These are phyloP conservation scores for Nicotiana paniculata DNA, from an alignment of 257 asterid species.

Conservation along the genomic window DNA sequence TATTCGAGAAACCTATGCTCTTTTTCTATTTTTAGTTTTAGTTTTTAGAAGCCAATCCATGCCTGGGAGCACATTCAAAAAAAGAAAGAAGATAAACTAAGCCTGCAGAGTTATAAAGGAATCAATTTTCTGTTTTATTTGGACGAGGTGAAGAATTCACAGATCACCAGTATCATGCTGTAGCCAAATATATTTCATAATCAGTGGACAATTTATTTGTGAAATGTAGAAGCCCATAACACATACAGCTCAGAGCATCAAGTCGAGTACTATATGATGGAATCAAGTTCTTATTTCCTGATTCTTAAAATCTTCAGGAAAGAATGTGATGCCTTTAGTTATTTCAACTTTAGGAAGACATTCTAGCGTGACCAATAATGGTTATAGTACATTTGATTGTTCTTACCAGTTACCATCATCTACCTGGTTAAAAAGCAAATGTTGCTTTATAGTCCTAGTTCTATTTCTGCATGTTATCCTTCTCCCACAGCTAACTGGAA, in stretches of 20 bases:
- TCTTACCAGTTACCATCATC: neutral
- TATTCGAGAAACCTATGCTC: no score
- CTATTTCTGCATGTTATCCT: neutral
- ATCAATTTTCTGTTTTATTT: no score
- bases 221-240: neutral
- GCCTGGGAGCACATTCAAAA: no score
- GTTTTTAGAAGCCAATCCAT: no score
- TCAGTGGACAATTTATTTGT: neutral
- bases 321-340: neutral
- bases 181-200: no score
- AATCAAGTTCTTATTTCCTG: neutral
- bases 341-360: neutral
- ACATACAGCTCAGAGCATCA: neutral
- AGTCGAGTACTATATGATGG: neutral
- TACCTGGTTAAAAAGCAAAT: neutral
- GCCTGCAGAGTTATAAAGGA: no score
- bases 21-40: no score
- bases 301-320: neutral
- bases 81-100: no score
- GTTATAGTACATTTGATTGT: neutral
- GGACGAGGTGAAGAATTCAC: no score
- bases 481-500: slow-evolving; percentile 33
- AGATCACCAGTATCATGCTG: no score
- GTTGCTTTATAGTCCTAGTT: neutral
- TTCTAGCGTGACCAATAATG: neutral